These are phyloP conservation scores for Apiospora aurea DNA, from an alignment of 2,329 filamentous ascomycete species.

Conservation along the genomic window DNA sequence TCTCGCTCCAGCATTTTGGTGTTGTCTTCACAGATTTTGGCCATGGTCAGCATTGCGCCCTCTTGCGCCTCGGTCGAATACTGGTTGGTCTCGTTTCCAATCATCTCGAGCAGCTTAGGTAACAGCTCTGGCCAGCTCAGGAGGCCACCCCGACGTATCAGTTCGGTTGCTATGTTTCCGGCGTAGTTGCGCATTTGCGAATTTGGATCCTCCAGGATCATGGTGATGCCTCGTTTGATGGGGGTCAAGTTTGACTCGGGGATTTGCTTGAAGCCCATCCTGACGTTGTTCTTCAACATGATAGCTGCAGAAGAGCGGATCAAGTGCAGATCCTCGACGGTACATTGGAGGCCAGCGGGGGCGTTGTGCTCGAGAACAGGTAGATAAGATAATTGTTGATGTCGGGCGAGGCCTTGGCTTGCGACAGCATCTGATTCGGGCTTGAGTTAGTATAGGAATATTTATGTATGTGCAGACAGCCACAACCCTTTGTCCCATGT, in stretches of 20 bases:
- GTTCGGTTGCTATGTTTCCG: conserved; percentile 92
- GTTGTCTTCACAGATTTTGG: conserved; percentile 98
- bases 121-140: conserved; percentile 91
- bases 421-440: conserved; percentile 79
- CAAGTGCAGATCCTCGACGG: conserved; percentile 69
- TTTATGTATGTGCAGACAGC: not conserved
- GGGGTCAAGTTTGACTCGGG: conserved; percentile 75
- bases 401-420: conserved; percentile 88
- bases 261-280: conserved; percentile 76
- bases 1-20: conserved; percentile 84
- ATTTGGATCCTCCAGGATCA: conserved; percentile 82
- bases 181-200: conserved; percentile 86
- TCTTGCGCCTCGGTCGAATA: conserved; percentile 79
- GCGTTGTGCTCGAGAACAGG: conserved; percentile 77
- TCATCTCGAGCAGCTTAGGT: conserved; percentile 79
- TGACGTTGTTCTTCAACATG: conserved; percentile 95
- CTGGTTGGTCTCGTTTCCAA: conserved; percentile 75
- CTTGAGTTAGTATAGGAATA: conserved; percentile 34
- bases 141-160: conserved; percentile 84
- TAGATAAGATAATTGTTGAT: conserved; percentile 97
- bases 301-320: conserved; percentile 88
- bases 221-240: conserved; percentile 79
- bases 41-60: conserved; percentile 89
- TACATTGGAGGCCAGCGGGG: conserved; percentile 66
- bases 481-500: not conserved